phyloP scores from a whole-genome alignment of 1,284 basidiomycete species.

The Ceratobasidium sp. region DNA sequence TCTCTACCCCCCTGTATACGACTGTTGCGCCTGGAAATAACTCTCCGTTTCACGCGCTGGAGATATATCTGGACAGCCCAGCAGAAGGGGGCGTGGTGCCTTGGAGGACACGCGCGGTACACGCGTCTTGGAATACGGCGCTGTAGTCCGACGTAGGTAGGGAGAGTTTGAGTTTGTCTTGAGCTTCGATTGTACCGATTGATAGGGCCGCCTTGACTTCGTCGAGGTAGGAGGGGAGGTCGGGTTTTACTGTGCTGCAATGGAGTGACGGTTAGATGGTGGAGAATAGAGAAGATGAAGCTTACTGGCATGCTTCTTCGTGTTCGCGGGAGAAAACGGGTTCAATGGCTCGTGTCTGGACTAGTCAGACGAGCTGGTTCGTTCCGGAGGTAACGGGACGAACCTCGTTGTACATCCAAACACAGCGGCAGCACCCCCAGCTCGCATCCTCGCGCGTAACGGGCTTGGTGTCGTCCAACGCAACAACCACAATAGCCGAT shows the following conservation, averaged over 20 bases:
- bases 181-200: conserved; percentile 58
- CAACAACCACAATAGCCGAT: conserved; percentile 87
- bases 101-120: conserved; percentile 58
- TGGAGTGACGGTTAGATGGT: not conserved
- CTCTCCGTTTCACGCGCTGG: conserved; percentile 3
- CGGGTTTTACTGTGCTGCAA: conserved; percentile 55
- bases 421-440: conserved; percentile 77
- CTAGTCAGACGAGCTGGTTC: not conserved
- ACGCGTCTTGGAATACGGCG: conserved; percentile 60
- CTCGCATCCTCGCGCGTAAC: conserved; percentile 85
- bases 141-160: conserved; percentile 52
- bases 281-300: not conserved
- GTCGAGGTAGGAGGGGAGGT: conserved; percentile 60
- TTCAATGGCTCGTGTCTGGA: conserved; percentile 53
- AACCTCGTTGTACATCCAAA: conserved; percentile 64
- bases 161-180: conserved; percentile 62
- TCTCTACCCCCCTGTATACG: conserved; percentile 59
- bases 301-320: conserved; percentile 59
- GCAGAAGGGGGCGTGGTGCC: conserved; percentile 47
- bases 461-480: conserved; percentile 84
- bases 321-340: conserved; percentile 61
- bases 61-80: conserved; percentile 12
- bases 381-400: conserved; percentile 51
- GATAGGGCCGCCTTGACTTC: conserved; percentile 60
- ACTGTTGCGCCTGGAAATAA: conserved; percentile 55